Evolutionary conservation across 495 filamentous ascomycete species (phyloP).

Genomic region (Trichocladium antarcticum): DNA sequence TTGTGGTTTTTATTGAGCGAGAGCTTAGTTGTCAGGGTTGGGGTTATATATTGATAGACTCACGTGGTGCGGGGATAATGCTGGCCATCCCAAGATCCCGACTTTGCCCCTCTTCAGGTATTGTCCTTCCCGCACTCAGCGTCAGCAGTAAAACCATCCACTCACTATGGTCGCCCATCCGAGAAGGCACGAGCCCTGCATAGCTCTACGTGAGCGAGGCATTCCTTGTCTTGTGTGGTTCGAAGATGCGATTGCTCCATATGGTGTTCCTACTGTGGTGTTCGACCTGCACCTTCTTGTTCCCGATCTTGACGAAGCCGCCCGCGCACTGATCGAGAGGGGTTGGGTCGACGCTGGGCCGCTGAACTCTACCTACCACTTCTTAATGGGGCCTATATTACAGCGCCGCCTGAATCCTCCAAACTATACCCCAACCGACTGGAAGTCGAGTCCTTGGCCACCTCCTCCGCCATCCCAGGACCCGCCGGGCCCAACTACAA

Average conservation of each 20-base stretch:
- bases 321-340: neutral
- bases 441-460: neutral
- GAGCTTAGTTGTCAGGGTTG: too few species aligned
- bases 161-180: too few species aligned
- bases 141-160: too few species aligned
- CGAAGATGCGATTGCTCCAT: neutral
- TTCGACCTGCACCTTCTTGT: constrained; percentile 2
- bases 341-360: neutral
- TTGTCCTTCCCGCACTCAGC: too few species aligned
- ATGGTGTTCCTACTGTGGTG: neutral
- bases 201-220: neutral
- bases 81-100: too few species aligned
- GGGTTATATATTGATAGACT: too few species aligned
- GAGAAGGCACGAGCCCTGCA: neutral
- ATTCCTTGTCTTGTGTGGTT: neutral
- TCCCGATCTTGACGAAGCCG: neutral
- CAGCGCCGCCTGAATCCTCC: neutral
- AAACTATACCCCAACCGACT: neutral
- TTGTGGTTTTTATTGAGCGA: too few species aligned
- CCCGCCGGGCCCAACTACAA: neutral
- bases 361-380: neutral
- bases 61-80: too few species aligned
- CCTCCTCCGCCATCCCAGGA: neutral
- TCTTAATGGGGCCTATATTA: neutral
- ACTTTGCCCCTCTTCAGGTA: neutral